Base-by-base conservation (phyloP, 2,329 filamentous ascomycete species). In the Botrytis hyacinthi region DNA sequence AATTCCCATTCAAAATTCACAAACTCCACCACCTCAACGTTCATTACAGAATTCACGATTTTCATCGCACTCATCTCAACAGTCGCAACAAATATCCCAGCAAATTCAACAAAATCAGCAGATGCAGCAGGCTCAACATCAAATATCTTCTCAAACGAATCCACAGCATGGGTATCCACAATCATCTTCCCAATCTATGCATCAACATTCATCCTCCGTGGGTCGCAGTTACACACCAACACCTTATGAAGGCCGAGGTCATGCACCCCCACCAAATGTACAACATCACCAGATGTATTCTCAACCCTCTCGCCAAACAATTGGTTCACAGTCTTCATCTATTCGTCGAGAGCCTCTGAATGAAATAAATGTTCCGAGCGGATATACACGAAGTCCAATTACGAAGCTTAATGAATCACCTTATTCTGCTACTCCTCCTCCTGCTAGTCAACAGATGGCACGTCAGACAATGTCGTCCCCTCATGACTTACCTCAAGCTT, bases 151-250 rank as follows among this genome's bases (percentile, higher is more conserved):
- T 76, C 76, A 81, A 73, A 79, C 85, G 80, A 75, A 81, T 76
- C 61, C 79, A 57, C 78, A 83, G 44, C 86, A 87, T 74, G 83
- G 85, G 73, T 82, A 80, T 73, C 82, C 83, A 35, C 83, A 84
- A n/a, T 86, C 87, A 10, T 85, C 87, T n/a, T 84, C 86, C 22
- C 78, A 78, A 65, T 67, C 76, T 10, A 69, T 78, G n/a, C 84
- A 86, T 32, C 88, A 89, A 76, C 90, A 89, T 73, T 82, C 84
- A 0, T 76, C 78, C 12, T 79, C 80, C 2, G 76, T 80, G 46
- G 78, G 78, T 14, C 78, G 78, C n/a, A 80, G 78, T 70, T 80
- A 78, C 70, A 80, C 78, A 6, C 78, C 79, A 18, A 79, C 75
- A 18, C 68, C 74, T 26, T 80, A 79, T 68, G 80, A 81, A 32